Evolutionary conservation across 805 yeast genomes (phyloP).

Genomic region (Wickerhamiella allomyrinae): DNA sequence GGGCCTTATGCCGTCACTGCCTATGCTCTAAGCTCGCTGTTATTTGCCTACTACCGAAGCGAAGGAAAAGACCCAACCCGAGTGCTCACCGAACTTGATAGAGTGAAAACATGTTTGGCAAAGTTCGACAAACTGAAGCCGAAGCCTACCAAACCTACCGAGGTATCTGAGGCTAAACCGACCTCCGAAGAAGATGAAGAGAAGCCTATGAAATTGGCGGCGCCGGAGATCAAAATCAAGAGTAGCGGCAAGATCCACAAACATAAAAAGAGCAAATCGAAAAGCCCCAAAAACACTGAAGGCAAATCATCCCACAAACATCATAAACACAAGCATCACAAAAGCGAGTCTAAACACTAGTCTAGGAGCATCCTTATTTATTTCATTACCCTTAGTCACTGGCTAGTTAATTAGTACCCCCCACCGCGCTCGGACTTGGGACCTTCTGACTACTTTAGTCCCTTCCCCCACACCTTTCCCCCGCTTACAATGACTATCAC

Average conservation of each 20-base stretch:
- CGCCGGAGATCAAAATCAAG: neutral
- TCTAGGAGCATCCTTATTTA: constrained; percentile 1
- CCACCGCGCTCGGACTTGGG: too few species aligned
- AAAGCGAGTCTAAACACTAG: neutral
- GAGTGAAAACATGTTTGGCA: constrained; percentile 47
- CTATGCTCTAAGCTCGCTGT: constrained; percentile 41
- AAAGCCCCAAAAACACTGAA: neutral
- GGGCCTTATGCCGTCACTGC: constrained; percentile 22
- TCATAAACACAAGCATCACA: neutral
- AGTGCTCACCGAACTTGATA: constrained; percentile 10
- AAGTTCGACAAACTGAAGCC: constrained; percentile 35
- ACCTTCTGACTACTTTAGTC: too few species aligned
- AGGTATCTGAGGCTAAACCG: constrained; percentile 11
- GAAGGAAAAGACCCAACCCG: constrained; percentile 38
- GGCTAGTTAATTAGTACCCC: too few species aligned
- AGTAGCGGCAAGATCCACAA: neutral
- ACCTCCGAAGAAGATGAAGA: neutral
- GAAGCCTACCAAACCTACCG: constrained; percentile 12
- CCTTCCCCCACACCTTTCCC: constrained; percentile 22
- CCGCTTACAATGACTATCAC: constrained; percentile 18
- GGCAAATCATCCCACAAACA: neutral
- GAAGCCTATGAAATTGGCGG: neutral
- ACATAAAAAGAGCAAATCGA: neutral
- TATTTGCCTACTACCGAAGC: constrained; percentile 45
- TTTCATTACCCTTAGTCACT: too few species aligned